A percentile compares a stretch with the other conserved stretches of the same genome.
Evolutionary conservation across 2,329 filamentous ascomycete genomes (phyloP).

Genomic region (Chaetomiaceae sp.): DNA sequence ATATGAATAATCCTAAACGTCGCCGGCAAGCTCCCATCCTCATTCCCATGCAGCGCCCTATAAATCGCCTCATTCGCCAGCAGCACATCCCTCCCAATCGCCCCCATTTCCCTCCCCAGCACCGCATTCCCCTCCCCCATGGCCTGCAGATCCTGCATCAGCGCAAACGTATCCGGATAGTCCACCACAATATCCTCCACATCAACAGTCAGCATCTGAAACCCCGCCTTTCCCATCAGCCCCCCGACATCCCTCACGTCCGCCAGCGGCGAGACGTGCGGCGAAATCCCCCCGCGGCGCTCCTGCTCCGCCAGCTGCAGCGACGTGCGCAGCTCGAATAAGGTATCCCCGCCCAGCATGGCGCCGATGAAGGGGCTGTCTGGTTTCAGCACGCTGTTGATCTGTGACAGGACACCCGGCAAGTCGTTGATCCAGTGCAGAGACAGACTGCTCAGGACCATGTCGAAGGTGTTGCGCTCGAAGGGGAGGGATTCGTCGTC

Average conservation of each 20-base stretch:
- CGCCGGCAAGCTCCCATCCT: conserved; percentile 72
- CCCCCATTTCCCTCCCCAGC: conserved; percentile 73
- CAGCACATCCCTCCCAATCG: conserved; percentile 76
- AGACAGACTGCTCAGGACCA: conserved; percentile 82
- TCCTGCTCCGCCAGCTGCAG: conserved; percentile 91
- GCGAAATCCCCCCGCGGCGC: conserved; percentile 82
- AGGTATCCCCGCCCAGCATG: conserved; percentile 92
- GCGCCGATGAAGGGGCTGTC: conserved; percentile 90
- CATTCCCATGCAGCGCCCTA: conserved; percentile 76
- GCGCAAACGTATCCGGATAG: conserved; percentile 80
- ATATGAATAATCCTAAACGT: conserved; percentile 96
- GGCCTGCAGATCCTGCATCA: conserved; percentile 90
- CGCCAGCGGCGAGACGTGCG: conserved; percentile 84
- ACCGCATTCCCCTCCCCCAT: conserved; percentile 97
- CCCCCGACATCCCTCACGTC: conserved; percentile 91
- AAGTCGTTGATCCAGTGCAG: conserved; percentile 98
- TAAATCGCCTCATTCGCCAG: conserved; percentile 89
- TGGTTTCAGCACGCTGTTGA: conserved; percentile 83
- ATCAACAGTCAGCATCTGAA: conserved; percentile 94
- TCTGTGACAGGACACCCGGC: conserved; percentile 75
- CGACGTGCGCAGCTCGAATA: conserved; percentile 90
- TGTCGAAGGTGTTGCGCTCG: conserved; percentile 72
- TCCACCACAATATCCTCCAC: conserved; percentile 96
- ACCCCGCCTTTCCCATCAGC: conserved; percentile 78
- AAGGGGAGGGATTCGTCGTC: conserved; percentile 73